Percentiles rank a stretch among this genome's conserved stretches.
phyloP scores from a whole-genome alignment of 2,329 filamentous ascomycete species.

The Fusarium sp. region DNA sequence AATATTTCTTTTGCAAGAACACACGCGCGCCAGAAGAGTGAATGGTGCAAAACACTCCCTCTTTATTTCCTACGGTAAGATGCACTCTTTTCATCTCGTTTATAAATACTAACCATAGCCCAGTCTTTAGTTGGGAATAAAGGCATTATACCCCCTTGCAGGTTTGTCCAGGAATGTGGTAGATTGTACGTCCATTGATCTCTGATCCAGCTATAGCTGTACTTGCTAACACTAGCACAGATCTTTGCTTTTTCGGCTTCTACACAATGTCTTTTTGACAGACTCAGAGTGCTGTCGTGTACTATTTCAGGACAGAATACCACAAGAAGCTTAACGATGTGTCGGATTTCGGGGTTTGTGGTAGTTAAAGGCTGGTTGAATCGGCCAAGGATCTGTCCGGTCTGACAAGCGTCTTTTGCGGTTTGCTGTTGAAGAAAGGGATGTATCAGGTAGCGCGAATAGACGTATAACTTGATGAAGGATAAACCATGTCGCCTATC shows the following conservation, averaged over 20 bases:
- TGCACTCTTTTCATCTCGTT: neutral
- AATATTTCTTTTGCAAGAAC: neutral
- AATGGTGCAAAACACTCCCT: neutral
- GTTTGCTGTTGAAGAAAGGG: neutral
- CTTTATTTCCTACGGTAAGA: neutral
- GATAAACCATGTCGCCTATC: too few species aligned
- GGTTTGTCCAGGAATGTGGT: neutral
- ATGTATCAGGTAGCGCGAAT: neutral
- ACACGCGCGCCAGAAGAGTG: too few species aligned
- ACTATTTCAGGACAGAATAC: neutral
- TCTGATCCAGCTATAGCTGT: neutral
- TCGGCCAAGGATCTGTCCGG: constrained; percentile 10
- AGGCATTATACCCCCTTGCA: neutral
- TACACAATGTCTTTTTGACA: neutral
- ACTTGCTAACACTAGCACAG: neutral
- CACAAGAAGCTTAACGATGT: too few species aligned
- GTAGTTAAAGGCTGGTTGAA: neutral
- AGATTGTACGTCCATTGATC: neutral
- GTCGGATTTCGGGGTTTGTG: neutral
- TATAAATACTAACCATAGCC: neutral
- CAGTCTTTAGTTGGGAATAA: neutral
- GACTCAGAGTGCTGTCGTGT: neutral
- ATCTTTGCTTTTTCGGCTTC: neutral
- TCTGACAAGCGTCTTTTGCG: neutral
- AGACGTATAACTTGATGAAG: accelerated